Percentiles rank a stretch among this genome's conserved stretches.
Evolutionary conservation across 2,329 filamentous ascomycete species (phyloP).

Genomic region (Tolypocladium nubicola): DNA sequence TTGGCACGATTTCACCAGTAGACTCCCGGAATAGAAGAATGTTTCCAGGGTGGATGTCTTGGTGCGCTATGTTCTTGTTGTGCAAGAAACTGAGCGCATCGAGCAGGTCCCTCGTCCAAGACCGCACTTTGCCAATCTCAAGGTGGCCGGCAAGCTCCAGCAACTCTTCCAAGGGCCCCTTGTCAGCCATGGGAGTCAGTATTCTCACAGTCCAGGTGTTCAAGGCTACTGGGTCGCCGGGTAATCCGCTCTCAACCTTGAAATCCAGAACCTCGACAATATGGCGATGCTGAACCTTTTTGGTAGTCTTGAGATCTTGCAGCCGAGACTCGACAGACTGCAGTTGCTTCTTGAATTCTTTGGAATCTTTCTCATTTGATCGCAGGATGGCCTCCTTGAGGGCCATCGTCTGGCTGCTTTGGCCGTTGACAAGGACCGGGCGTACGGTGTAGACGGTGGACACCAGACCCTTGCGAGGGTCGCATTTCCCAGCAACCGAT

Average conservation of each 20-base stretch:
- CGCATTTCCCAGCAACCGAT: constrained; percentile 57
- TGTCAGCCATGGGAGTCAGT: constrained; percentile 67
- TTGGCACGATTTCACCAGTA: constrained; percentile 60
- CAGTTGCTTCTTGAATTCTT: constrained; percentile 64
- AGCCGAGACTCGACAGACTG: constrained; percentile 68
- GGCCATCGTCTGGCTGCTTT: constrained; percentile 53
- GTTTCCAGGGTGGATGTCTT: constrained; percentile 70
- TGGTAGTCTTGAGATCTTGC: constrained; percentile 63
- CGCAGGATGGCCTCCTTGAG: constrained; percentile 61
- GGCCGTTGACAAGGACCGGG: constrained; percentile 47
- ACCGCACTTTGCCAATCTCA: constrained; percentile 63
- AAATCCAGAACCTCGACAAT: constrained; percentile 74
- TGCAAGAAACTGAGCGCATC: constrained; percentile 85
- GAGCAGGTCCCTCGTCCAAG: constrained; percentile 86
- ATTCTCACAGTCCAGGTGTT: constrained; percentile 62
- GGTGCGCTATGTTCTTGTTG: constrained; percentile 72
- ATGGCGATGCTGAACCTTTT: constrained; percentile 64
- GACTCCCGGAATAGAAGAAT: constrained; percentile 64
- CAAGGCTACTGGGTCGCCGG: constrained; percentile 23
- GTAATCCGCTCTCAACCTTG: constrained; percentile 53
- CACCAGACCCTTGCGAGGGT: constrained; percentile 54
- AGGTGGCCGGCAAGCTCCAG: constrained; percentile 69
- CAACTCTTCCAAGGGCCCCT: constrained; percentile 72
- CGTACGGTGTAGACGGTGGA: constrained; percentile 64
- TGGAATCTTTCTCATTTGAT: constrained; percentile 44